These are phyloP conservation scores for Wickerhamia fluorescens DNA, from an alignment of 805 yeast genomes.

Conservation along the genomic window DNA sequence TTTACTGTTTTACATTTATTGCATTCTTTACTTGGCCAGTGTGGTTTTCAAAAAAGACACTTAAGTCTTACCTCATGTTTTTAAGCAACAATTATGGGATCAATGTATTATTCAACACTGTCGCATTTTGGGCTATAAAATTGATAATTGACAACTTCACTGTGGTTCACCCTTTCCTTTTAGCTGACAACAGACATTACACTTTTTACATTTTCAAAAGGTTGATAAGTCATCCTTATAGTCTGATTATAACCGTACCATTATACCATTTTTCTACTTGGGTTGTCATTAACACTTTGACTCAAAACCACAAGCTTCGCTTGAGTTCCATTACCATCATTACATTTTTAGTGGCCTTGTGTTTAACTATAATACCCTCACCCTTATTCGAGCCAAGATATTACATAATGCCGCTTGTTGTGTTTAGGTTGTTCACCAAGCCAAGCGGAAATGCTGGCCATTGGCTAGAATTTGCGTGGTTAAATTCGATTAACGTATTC, in stretches of 20 bases:
- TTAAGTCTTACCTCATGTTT: slow-evolving; percentile 33
- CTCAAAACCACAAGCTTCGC: slow-evolving; percentile 4
- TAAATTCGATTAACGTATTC: slow-evolving; percentile 44
- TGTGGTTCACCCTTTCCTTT: slow-evolving; percentile 77
- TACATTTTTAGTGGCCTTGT: slow-evolving; percentile 45
- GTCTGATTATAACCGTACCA: slow-evolving; percentile 49
- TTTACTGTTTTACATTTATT: slow-evolving; percentile 67
- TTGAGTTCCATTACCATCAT: slow-evolving; percentile 35
- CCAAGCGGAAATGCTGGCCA: slow-evolving; percentile 37
- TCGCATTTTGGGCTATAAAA: slow-evolving; percentile 25
- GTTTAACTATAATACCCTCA: slow-evolving; percentile 70
- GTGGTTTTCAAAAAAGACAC: slow-evolving; percentile 47
- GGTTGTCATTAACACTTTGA: slow-evolving; percentile 16
- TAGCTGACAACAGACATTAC: slow-evolving; percentile 93
- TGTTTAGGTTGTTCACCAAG: slow-evolving; percentile 59
- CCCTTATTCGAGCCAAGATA: slow-evolving; percentile 94
- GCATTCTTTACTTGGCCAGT: slow-evolving; percentile 64
- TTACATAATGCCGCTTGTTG: slow-evolving; percentile 70
- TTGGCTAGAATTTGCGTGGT: slow-evolving; percentile 56
- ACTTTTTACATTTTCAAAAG: slow-evolving; percentile 79
- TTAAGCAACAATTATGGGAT: slow-evolving; percentile 15
- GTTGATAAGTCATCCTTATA: slow-evolving; percentile 44
- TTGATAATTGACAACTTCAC: slow-evolving; percentile 54
- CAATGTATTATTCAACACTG: slow-evolving; percentile 11
- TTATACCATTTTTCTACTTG: slow-evolving; percentile 59